Conservation (phyloP, 306 rosid genomes). For the Citrullus amarus region DNA sequence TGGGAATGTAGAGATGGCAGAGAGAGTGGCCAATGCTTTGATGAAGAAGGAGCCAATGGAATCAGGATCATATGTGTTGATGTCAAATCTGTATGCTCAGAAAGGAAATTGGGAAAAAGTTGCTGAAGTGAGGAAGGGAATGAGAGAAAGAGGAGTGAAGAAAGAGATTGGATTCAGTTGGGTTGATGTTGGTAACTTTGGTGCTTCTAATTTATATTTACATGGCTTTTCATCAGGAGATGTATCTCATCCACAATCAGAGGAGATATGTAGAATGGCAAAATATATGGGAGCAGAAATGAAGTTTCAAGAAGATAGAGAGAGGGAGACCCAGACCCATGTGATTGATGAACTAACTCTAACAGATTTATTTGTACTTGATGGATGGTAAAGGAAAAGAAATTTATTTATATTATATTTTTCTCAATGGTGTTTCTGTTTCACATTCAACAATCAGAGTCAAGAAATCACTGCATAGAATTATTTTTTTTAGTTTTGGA, state of each 20-base stretch:
- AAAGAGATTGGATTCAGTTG: slow-evolving; percentile 76
- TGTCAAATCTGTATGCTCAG: slow-evolving; percentile 71
- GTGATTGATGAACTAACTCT: not conserved
- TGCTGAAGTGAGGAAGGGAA: slow-evolving; percentile 49
- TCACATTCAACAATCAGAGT: not conserved
- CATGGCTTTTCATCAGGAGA: slow-evolving; percentile 80
- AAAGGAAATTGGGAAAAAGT: slow-evolving; percentile 82
- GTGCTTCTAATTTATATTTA: slow-evolving; percentile 34
- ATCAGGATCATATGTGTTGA: slow-evolving; percentile 57
- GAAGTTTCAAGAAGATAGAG: slow-evolving; percentile 30
- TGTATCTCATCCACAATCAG: slow-evolving; percentile 45
- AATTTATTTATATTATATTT: not conserved
- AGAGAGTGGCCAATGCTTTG: slow-evolving; percentile 32
- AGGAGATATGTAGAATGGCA: slow-evolving; percentile 50
- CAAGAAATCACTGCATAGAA: not conserved
- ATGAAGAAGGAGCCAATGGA: slow-evolving; percentile 54
- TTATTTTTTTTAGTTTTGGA: no score
- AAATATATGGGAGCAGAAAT: slow-evolving; percentile 50
- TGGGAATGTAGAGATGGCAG: slow-evolving; percentile 66
- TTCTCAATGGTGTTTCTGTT: not conserved
- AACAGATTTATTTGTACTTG: not conserved
- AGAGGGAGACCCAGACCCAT: slow-evolving; percentile 6
- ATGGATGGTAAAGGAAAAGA: not conserved
- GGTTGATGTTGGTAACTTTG: slow-evolving; percentile 50
- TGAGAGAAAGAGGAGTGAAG: slow-evolving; percentile 66